These are phyloP conservation scores for Botrytis squamosa DNA, from an alignment of 2,329 filamentous ascomycete genomes.

Conservation along the genomic window DNA sequence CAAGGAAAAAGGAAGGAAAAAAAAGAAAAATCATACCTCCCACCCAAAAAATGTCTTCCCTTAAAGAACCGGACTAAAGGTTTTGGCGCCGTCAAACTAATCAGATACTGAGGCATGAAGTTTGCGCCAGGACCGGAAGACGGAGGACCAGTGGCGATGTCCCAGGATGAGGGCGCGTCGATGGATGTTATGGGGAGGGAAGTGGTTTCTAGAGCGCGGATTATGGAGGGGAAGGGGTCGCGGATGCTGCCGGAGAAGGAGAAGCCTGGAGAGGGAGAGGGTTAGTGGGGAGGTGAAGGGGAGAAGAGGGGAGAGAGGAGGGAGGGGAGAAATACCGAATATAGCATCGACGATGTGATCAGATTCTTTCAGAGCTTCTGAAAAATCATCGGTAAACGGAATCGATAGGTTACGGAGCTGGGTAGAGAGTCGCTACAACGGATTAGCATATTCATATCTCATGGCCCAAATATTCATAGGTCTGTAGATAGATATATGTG, in stretches of 20 bases:
- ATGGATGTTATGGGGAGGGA: constrained; percentile 79
- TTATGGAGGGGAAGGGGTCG: constrained; percentile 85
- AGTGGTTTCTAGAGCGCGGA: constrained; percentile 71
- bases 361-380: constrained; percentile 59
- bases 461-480: not conserved
- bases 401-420: constrained; percentile 82
- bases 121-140: constrained; percentile 70
- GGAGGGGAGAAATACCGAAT: constrained; percentile 60
- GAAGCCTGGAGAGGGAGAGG: constrained; percentile 58
- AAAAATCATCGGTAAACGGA: constrained; percentile 81
- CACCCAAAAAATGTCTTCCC: constrained; percentile 89
- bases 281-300: not conserved
- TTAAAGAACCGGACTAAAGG: constrained; percentile 80
- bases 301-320: not conserved
- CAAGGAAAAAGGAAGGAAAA: not conserved
- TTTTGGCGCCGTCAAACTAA: constrained; percentile 92
- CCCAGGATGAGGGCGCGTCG: constrained; percentile 92
- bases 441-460: not conserved
- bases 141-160: constrained; percentile 84
- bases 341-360: constrained; percentile 91
- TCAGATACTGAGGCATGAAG: constrained; percentile 76
- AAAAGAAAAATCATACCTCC: constrained; percentile 53
- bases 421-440: constrained; percentile 67
- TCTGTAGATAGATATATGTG: too few species aligned
- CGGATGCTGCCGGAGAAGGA: constrained; percentile 89